Evolutionary conservation across 106 monocot species (phyloP), one percentile per base, ranked within the genome.

Genomic region (Xerophyta viscosa): DNA sequence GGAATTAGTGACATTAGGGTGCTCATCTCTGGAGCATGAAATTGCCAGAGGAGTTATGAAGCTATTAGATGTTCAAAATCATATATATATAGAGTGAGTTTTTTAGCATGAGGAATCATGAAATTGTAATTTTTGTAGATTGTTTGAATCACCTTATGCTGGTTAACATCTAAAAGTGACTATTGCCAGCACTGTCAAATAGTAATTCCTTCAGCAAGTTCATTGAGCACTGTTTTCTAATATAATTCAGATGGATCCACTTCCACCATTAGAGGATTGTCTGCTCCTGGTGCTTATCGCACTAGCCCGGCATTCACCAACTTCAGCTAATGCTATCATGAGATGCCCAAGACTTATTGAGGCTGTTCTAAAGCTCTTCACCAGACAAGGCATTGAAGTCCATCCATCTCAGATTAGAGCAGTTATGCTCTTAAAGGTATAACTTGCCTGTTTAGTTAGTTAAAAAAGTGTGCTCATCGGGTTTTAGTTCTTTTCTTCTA

Each of bases 201-300:
- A n/a, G n/a, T n/a, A n/a, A n/a, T n/a, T n/a, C n/a, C n/a, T n/a
- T n/a, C n/a, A n/a, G n/a, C n/a, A n/a, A n/a, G n/a, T n/a, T n/a
- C n/a, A n/a, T n/a, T n/a, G n/a, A n/a, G n/a, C n/a, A n/a, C n/a
- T n/a, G n/a, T n/a, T n/a, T n/a, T n/a, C n/a, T n/a, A n/a, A n/a
- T n/a, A n/a, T n/a, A n/a, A n/a, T n/a, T n/a, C n/a, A 98, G 96
- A 80, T 70, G 79, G 85, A 98, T 29, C 79, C 79, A 20, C 48
- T 61, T 61, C 74, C 76, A 52, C 52, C 67, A 63, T 71, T 98
- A 67, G 86, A 86, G 57, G 98, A 90, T 52, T 79, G 45, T 57
- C 77, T 90, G 52, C n/a, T 90, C 50, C 78, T 86, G n/a, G 44
- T 98, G 60, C 86, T 98, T 25, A 48, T 86, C 50, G 90, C 71